A percentile compares a stretch with the other conserved stretches of the same genome.
These are phyloP conservation scores for Aspergillus sp. DNA, from an alignment of 2,329 filamentous ascomycete genomes.

Conservation along the genomic window DNA sequence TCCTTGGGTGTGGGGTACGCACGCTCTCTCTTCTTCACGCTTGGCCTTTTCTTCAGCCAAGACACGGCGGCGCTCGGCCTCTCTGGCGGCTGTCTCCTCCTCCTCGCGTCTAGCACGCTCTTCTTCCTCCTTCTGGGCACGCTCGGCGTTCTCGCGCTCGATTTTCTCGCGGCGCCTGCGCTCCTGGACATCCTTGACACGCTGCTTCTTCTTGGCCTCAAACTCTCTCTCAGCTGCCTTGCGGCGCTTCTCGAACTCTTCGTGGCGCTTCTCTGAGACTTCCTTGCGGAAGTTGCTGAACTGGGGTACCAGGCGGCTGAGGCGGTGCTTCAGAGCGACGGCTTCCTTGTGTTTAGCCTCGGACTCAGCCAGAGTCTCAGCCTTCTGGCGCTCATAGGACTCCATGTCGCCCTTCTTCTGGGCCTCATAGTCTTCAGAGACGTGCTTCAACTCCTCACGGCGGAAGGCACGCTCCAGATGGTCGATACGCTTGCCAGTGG, in stretches of 20 bases:
- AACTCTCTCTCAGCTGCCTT: slow-evolving; percentile 90
- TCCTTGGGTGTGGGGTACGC: slow-evolving; percentile 31
- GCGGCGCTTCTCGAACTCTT: slow-evolving; percentile 93
- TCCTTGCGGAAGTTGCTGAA: slow-evolving; percentile 83
- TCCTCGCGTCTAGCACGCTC: slow-evolving; percentile 79
- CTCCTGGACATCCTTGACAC: slow-evolving; percentile 86
- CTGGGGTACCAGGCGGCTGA: slow-evolving; percentile 76
- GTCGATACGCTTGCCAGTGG: slow-evolving; percentile 93
- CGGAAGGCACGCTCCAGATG: slow-evolving; percentile 96
- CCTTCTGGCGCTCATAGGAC: slow-evolving; percentile 77
- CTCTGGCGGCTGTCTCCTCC: slow-evolving; percentile 75
- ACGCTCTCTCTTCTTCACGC: slow-evolving; percentile 61
- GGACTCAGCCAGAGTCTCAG: slow-evolving; percentile 74
- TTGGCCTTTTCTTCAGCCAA: slow-evolving; percentile 69
- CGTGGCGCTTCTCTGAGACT: slow-evolving; percentile 81
- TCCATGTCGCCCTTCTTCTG: slow-evolving; percentile 77
- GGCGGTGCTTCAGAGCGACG: slow-evolving; percentile 89
- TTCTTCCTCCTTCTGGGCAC: slow-evolving; percentile 75
- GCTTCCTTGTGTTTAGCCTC: slow-evolving; percentile 89
- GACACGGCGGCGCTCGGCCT: slow-evolving; percentile 75
- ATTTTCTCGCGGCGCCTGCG: slow-evolving; percentile 77
- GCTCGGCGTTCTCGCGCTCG: slow-evolving; percentile 82
- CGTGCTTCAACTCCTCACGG: slow-evolving; percentile 91
- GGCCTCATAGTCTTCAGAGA: slow-evolving; percentile 77
- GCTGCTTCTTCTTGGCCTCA: slow-evolving; percentile 83